Percentiles rank a stretch among this genome's conserved stretches.
These are phyloP conservation scores for Entonaema liquescens DNA, from an alignment of 495 filamentous ascomycete species.

Conservation along the genomic window DNA sequence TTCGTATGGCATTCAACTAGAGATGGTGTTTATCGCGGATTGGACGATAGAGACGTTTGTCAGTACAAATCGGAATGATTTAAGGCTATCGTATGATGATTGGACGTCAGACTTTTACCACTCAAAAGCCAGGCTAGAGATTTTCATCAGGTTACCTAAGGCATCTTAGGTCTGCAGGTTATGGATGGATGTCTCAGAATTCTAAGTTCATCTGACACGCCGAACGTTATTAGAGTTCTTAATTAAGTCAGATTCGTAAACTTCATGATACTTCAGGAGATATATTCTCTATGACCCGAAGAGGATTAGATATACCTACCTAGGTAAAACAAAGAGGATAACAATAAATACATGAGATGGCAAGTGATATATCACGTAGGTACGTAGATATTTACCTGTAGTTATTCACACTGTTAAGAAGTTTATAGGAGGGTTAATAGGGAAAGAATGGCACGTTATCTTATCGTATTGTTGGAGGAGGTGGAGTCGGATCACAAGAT, in stretches of 20 bases:
- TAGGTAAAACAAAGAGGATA: too few relatives aligned
- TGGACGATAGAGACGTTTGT: neutral
- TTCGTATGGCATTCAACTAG: neutral
- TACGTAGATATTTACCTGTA: neutral
- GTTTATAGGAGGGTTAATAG: neutral
- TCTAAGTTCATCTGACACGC: neutral
- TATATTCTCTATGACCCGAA: too few relatives aligned
- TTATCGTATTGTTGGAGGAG: slow-evolving; percentile 11
- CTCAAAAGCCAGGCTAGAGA: neutral
- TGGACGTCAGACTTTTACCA: slow-evolving; percentile 1
- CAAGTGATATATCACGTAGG: neutral
- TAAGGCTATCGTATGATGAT: slow-evolving; percentile 5
- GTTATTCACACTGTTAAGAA: neutral
- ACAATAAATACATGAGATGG: neutral
- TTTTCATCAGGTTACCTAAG: neutral
- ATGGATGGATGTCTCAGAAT: neutral
- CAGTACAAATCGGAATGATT: slow-evolving; percentile 8
- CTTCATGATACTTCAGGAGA: neutral
- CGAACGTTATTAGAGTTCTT: neutral
- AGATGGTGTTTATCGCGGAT: neutral
- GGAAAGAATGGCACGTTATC: neutral
- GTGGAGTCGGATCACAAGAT: slow-evolving; percentile 37
- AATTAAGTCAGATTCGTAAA: neutral
- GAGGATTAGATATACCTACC: too few relatives aligned
- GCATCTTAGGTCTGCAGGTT: neutral